phyloP scores from a whole-genome alignment of 257 asterid genomes.

The Leptodermis oblonga region DNA sequence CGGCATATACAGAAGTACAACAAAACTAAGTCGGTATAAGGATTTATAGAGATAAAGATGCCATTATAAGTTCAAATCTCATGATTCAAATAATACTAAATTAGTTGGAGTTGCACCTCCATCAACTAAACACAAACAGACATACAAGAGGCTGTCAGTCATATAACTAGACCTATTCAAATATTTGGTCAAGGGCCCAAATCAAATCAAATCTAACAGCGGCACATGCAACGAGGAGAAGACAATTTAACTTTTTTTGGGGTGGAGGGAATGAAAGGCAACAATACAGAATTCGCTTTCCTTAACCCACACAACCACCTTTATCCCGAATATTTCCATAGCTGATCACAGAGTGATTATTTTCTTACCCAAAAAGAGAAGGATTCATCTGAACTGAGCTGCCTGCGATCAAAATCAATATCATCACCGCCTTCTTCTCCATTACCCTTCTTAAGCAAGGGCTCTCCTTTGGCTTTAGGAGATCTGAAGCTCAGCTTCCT shows the following conservation, averaged over 20 bases:
- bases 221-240: background rate
- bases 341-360: background rate
- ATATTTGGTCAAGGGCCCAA: background rate
- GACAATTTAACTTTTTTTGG: background rate
- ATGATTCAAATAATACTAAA: background rate
- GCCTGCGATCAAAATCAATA: constrained; percentile 87
- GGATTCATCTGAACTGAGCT: constrained; percentile 85
- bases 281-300: background rate
- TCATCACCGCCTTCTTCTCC: constrained; percentile 99
- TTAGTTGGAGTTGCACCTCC: background rate
- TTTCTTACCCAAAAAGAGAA: constrained; percentile 64
- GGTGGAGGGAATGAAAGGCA: background rate
- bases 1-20: background rate
- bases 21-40: background rate
- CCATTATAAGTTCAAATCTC: background rate
- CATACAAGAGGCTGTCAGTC: too few species aligned
- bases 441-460: constrained; percentile 74
- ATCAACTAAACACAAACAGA: background rate
- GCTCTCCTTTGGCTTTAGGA: constrained; percentile 92
- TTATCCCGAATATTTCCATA: background rate
- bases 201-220: background rate
- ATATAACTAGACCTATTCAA: background rate
- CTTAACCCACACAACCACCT: background rate
- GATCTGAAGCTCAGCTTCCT: constrained; percentile 86
- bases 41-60: background rate